Evolutionary conservation across 345 rosid genomes (phyloP), one percentile per base, ranked within the genome.

Genomic region (Eucalyptus marginata): DNA sequence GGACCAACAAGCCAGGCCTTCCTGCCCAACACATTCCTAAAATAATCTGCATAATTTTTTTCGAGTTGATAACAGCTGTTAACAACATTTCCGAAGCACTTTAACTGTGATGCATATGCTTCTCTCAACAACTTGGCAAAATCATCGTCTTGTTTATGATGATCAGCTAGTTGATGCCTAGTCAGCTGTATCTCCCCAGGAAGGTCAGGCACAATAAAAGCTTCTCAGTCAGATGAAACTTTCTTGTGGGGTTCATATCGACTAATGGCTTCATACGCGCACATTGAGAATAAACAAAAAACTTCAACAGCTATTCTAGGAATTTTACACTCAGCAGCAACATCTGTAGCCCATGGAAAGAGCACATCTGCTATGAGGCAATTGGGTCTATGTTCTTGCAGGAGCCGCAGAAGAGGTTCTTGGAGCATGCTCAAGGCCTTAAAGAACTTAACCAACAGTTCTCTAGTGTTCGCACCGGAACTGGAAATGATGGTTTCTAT

Each of bases 61-160:
- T 95, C 94, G 6, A 94, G 92, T 83, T 94, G 94, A n/a, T 94
- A 94, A 89, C 93, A 93, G 43, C 96, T 93, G 87, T 94, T 94
- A 84, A 92, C 90, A 58, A 93, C 46, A 76, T 85, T 49, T 49
- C 95, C 95, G 27, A 87, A 93, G 29, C 91, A 49, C 2, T 87
- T 88, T 43, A 52, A 84, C 2, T 89, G 90, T 2, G 92, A 68
- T 36, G 86, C 90, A 33, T 11, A 25, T 86, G 86, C 59, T 76
- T 27, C 88, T 10, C 86, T 36, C 54, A 54, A 62, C 4, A 46
- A 68, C 25, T 24, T 49, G 24, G 81, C 27, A 20, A 29, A 71
- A 52, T 89, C 90, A 51, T 76, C 85, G 43, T 56, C 58, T 47
- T 66, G 31, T 50, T 86, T 88, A 24, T 2, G 36, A 31, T 79